Conservation (phyloP, 148 eudicot genomes). For the Heliamphora exappendiculata region DNA sequence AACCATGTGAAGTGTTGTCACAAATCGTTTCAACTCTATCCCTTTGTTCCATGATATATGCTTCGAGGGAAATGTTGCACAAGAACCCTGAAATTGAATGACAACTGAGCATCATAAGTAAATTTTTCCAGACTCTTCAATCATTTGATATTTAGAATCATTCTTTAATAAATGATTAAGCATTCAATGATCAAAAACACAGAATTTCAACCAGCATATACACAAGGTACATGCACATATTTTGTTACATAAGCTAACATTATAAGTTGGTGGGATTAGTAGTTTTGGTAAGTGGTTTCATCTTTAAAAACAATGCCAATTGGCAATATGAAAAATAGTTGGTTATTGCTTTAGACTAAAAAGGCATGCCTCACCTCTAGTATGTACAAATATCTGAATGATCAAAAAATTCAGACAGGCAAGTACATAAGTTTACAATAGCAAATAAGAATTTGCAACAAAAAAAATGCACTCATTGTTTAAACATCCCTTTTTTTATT, state of each 20-base stretch:
- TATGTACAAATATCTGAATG: not conserved
- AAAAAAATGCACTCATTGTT: too few relatives aligned
- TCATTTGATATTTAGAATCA: not conserved
- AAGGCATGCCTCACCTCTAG: not conserved
- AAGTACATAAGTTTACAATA: not conserved
- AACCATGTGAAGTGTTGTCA: conserved; percentile 25
- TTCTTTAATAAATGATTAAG: not conserved
- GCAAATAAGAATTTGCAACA: too few relatives aligned
- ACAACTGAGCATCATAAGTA: not conserved
- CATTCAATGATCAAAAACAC: not conserved
- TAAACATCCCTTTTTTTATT: too few relatives aligned
- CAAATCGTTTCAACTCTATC: conserved; percentile 28
- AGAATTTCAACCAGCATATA: not conserved
- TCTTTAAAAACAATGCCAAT: not conserved
- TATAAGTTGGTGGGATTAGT: not conserved
- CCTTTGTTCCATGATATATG: conserved; percentile 38
- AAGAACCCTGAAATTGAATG: conserved; percentile 39
- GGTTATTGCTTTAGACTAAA: not conserved
- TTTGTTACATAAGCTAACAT: not conserved
- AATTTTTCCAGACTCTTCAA: not conserved
- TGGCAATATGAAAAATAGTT: not conserved
- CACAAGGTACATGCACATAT: not conserved
- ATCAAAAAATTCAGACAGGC: not conserved
- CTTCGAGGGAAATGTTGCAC: conserved; percentile 31
- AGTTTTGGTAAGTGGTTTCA: not conserved